phyloP scores from a whole-genome alignment of 2,329 filamentous ascomycete species.

The Colletotrichum kahawae region DNA sequence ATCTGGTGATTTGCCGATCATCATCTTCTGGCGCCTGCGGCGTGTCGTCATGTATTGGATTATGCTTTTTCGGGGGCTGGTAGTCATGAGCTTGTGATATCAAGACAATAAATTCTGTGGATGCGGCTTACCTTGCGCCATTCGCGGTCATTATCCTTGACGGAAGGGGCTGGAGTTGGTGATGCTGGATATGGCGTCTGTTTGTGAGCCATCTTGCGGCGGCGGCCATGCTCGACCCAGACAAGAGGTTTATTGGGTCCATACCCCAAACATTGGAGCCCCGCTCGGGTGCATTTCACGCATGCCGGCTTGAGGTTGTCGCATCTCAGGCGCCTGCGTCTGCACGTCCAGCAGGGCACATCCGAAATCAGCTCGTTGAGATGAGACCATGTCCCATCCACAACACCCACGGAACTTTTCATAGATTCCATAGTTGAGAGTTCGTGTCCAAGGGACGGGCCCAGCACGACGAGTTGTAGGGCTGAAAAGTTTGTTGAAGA shows the following conservation, averaged over 20 bases:
- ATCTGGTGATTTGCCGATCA: background rate
- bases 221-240: background rate
- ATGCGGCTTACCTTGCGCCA: background rate
- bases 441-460: background rate
- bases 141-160: fast-evolving
- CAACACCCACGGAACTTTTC: background rate
- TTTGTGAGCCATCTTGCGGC: background rate
- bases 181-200: background rate
- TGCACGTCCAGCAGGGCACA: background rate
- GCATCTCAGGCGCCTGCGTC: constrained; percentile 22
- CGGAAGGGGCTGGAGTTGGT: background rate
- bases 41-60: background rate
- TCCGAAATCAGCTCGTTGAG: background rate
- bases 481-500: background rate
- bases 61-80: fast-evolving
- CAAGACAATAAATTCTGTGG: background rate
- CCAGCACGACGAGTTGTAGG: background rate
- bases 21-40: background rate
- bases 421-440: fast-evolving
- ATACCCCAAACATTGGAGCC: constrained; percentile 12
- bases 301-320: constrained; percentile 25
- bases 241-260: background rate
- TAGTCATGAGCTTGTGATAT: background rate
- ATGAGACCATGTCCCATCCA: background rate
- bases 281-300: constrained; percentile 24